Evolutionary conservation across 306 rosid species (phyloP).

Genomic region (Rosa lucieae): DNA sequence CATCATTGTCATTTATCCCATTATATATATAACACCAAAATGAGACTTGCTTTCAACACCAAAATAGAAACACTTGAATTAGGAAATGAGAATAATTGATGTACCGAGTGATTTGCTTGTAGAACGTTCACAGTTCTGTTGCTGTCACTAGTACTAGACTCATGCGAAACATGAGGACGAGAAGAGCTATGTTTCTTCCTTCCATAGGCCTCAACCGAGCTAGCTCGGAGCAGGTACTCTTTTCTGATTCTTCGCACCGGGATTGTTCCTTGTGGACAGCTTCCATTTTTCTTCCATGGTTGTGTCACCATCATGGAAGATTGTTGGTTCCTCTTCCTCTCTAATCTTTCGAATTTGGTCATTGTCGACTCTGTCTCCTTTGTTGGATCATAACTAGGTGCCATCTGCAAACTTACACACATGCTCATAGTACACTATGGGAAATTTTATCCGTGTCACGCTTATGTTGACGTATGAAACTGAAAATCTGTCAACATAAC

Average conservation of each 20-base stretch:
- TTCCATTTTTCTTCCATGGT: conserved; percentile 59
- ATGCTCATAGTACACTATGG: background rate
- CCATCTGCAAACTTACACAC: conserved; percentile 29
- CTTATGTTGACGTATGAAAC: background rate
- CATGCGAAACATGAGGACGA: conserved; percentile 17
- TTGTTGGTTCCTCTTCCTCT: background rate
- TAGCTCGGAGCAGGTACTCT: conserved; percentile 37
- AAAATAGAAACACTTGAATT: background rate
- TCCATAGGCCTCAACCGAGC: conserved; percentile 29
- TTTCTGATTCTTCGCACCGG: conserved; percentile 53
- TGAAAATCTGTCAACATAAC: too few relatives aligned
- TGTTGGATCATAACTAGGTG: conserved; percentile 31
- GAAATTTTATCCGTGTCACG: background rate
- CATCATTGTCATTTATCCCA: background rate
- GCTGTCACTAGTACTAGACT: background rate
- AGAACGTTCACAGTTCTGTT: conserved; percentile 11
- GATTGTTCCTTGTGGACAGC: conserved; percentile 65
- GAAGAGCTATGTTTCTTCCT: conserved; percentile 36
- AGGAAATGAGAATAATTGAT: background rate
- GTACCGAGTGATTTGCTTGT: conserved; percentile 34
- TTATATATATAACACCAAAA: background rate
- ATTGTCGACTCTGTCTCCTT: background rate
- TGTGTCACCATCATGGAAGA: conserved; percentile 32
- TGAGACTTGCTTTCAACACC: background rate
- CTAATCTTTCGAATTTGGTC: background rate